Evolutionary conservation across 1,284 basidiomycete genomes (phyloP).

Genomic region (Naganishia sp.): DNA sequence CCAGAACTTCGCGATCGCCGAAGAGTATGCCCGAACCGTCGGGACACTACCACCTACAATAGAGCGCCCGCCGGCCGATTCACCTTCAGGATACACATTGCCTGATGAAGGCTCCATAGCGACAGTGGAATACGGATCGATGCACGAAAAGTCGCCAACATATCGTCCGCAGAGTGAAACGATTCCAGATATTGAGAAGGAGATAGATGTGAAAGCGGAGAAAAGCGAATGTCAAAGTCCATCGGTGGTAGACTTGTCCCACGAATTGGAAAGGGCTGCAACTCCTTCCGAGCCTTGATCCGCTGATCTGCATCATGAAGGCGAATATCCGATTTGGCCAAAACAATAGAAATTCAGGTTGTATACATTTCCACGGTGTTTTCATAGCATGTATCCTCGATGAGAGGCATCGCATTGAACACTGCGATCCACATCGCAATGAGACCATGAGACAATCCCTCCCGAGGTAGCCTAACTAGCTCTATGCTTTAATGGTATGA

Average conservation of each 20-base stretch:
- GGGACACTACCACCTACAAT: conserved; percentile 39
- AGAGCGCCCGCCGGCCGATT: conserved; percentile 27
- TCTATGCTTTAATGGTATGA: too few relatives aligned
- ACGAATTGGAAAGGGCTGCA: background rate
- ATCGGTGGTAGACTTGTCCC: background rate
- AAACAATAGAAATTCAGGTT: background rate
- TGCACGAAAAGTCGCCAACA: conserved; percentile 36
- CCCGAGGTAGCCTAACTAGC: too few relatives aligned
- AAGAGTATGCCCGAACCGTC: conserved; percentile 44
- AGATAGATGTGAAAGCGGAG: background rate
- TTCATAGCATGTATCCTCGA: too few relatives aligned
- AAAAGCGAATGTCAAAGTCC: background rate
- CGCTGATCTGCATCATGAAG: background rate
- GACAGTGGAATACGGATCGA: conserved; percentile 42
- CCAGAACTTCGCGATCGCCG: conserved; percentile 48
- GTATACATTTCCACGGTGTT: background rate
- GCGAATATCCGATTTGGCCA: background rate
- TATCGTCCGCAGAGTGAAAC: background rate
- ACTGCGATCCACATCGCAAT: too few relatives aligned
- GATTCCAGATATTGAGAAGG: background rate
- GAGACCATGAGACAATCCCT: too few relatives aligned
- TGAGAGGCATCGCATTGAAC: too few relatives aligned
- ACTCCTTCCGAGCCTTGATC: background rate
- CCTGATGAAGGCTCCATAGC: conserved; percentile 48
- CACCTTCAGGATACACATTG: conserved; percentile 17